These are phyloP conservation scores for Acer negundo DNA, from an alignment of 345 rosid genomes.

Conservation along the genomic window DNA sequence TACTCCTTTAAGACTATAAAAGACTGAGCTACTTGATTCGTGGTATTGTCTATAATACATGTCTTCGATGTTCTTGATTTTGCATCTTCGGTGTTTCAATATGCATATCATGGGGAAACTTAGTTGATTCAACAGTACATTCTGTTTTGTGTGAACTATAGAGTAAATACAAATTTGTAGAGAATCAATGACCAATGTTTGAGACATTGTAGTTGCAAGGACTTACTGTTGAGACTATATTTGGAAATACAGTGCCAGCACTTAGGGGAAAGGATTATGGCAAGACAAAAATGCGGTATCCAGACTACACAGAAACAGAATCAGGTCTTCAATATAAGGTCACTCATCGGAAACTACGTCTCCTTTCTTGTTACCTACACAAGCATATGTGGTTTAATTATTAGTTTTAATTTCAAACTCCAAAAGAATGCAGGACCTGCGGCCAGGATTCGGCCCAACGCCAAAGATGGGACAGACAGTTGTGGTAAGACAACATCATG, in stretches of 20 bases:
- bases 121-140: not conserved
- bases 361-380: not conserved
- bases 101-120: not conserved
- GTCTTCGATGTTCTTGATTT: not conserved
- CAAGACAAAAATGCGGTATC: conserved; percentile 82
- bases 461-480: conserved; percentile 82
- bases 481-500: conserved; percentile 55
- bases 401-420: conserved; percentile 23
- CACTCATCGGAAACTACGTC: conserved; percentile 15
- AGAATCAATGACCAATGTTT: not conserved
- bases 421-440: conserved; percentile 68
- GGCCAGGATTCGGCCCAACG: conserved; percentile 73
- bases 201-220: not conserved
- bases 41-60: not conserved
- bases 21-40: not conserved
- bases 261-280: conserved; percentile 94
- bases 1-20: not conserved
- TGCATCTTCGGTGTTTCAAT: not conserved
- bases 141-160: not conserved
- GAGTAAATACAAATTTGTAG: conserved; percentile 1
- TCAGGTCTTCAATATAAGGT: conserved; percentile 99
- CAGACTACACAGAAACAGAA: conserved; percentile 78
- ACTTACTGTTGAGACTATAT: conserved; percentile 11
- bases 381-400: conserved; percentile 7
- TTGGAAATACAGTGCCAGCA: conserved; percentile 76